Percentiles rank a stretch among this genome's conserved stretches.
Evolutionary conservation across 2,329 filamentous ascomycete species (phyloP).

Genomic region (Neoascochyta sp.): DNA sequence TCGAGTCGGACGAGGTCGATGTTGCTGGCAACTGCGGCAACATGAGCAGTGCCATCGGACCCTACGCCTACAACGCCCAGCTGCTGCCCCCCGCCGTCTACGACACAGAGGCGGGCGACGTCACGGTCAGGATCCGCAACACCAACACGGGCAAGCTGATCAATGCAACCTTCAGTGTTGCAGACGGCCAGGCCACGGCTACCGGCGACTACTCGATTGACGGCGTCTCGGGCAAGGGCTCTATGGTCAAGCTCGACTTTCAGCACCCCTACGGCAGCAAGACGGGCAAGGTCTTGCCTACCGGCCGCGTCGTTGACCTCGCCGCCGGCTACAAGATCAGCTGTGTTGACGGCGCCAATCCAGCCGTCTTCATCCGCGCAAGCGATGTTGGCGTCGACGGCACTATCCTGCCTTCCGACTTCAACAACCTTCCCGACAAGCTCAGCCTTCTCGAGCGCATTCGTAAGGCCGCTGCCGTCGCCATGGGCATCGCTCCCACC

Average conservation of each 20-base stretch:
- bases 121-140: constrained; percentile 61
- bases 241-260: constrained; percentile 59
- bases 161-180: constrained; percentile 54
- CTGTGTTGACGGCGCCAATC: constrained; percentile 62
- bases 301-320: constrained; percentile 52
- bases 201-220: constrained; percentile 59
- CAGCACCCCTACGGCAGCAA: constrained; percentile 60
- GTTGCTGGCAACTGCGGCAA: constrained; percentile 73
- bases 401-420: constrained; percentile 52
- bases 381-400: constrained; percentile 50
- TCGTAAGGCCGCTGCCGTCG: constrained; percentile 53
- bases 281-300: constrained; percentile 60
- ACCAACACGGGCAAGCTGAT: constrained; percentile 68
- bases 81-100: constrained; percentile 41
- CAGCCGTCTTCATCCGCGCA: constrained; percentile 59
- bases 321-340: constrained; percentile 52
- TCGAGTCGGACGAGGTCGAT: constrained; percentile 60
- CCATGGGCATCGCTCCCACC: constrained; percentile 57
- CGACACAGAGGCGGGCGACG: constrained; percentile 28
- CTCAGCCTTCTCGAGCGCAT: constrained; percentile 57
- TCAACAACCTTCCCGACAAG: constrained; percentile 49
- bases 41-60: constrained; percentile 67
- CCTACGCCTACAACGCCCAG: constrained; percentile 58
- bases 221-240: constrained; percentile 58
- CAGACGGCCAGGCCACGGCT: constrained; percentile 47